Base-by-base conservation (phyloP, 148 eudicot species). In the Rhododendron molle region DNA sequence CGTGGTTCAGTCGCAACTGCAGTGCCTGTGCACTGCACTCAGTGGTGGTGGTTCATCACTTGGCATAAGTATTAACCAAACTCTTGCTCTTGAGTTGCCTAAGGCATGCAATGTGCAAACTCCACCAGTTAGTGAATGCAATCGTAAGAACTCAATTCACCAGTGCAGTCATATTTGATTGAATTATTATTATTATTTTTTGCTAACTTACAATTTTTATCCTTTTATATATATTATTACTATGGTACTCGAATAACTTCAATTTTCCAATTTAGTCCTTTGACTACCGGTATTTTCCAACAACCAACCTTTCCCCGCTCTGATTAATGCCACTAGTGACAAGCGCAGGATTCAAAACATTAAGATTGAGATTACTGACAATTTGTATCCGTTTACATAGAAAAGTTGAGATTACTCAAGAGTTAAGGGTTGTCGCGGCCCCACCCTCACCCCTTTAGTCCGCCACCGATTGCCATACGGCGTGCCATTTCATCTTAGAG, bases 31-130 rank as follows among this genome's bases (percentile, higher is more conserved):
- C 74, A 2, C 56, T 38, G 43, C 50, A 2, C 78, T 85, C 36
- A 77, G 26, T 18, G 46, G 74, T 15, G 86, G 81, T 23, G 81
- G 82, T 32, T 40, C 86, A 23, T 50, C 52, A 14, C 40, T 85
- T 43, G 76, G 82, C 1, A 43, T 85, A 16, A 47, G 43, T 12
- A 78, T 78, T 1, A 78, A 58, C 81, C 82, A 26, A 28, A 77
- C 86, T 56, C 69, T 54, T n/a, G 86, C 86, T 56, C 72, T 85
- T 18, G 28, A 71, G 5, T 23, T 85, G 38, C 81, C 86, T 20
- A 36, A 81, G 43, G 86, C 86, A 9, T 85, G 86, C 72, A 76
- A 78, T 34, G 78, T 85, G 52, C 32, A 85, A 18, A 85, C 73
- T 77, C 82, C 86, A 20, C 71, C 86, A n/a, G 72, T 85, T 58